Conservation (phyloP, 805 yeast species). For the Kurtzmaniella cleridarum region DNA sequence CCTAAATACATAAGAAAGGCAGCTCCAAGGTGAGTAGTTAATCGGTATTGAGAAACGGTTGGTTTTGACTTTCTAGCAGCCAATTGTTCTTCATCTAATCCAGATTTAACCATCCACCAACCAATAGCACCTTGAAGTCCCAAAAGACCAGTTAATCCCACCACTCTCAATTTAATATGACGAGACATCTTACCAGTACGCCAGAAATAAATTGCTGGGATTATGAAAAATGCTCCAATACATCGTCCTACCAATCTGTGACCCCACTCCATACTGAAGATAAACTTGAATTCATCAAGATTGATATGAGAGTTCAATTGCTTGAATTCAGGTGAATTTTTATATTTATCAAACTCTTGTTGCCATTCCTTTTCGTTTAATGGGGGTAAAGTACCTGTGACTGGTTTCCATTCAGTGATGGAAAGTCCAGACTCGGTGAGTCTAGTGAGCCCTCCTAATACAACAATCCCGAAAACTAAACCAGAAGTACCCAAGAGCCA, state of each 20-base stretch:
- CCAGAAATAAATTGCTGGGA: constrained; percentile 84
- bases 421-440: constrained; percentile 93
- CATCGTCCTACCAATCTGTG: constrained; percentile 90
- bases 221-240: constrained; percentile 75
- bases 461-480: constrained; percentile 88
- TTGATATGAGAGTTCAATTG: constrained; percentile 84
- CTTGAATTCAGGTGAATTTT: constrained; percentile 85
- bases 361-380: constrained; percentile 77
- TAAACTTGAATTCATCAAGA: constrained; percentile 89
- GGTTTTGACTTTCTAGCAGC: constrained; percentile 84
- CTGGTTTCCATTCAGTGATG: constrained; percentile 98
- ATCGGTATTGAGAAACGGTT: constrained; percentile 93
- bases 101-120: constrained; percentile 99
- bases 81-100: constrained; percentile 75
- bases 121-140: constrained; percentile 96
- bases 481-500: constrained; percentile 87
- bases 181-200: constrained; percentile 58
- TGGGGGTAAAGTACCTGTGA: constrained; percentile 93
- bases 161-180: constrained; percentile 59
- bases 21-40: constrained; percentile 90
- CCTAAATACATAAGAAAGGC: constrained; percentile 86
- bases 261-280: constrained; percentile 96
- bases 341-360: constrained; percentile 73
- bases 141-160: constrained; percentile 68
- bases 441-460: constrained; percentile 94